phyloP scores from a whole-genome alignment of 164 flowering plant genomes.

The Sextonia rubra region DNA sequence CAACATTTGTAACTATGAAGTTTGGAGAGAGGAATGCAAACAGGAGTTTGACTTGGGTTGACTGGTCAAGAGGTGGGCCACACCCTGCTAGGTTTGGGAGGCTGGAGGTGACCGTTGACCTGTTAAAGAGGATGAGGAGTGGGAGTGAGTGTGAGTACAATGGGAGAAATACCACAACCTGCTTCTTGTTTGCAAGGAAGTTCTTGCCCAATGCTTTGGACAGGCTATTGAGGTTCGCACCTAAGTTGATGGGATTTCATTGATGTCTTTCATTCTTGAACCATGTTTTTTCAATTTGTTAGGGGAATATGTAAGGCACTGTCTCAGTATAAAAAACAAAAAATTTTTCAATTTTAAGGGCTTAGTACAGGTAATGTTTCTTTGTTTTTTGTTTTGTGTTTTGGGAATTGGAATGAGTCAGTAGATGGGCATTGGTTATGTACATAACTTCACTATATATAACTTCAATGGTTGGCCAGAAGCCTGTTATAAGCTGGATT shows the following conservation, averaged over 20 bases:
- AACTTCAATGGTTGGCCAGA: no score
- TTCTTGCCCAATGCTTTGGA: constrained; percentile 43
- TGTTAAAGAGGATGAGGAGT: constrained; percentile 45
- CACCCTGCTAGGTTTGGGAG: constrained; percentile 46
- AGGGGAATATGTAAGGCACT: background rate
- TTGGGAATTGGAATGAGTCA: no score
- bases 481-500: no score
- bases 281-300: background rate
- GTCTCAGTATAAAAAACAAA: no score
- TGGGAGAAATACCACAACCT: constrained; percentile 35
- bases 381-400: no score
- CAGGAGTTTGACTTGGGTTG: constrained; percentile 61
- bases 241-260: constrained; percentile 42
- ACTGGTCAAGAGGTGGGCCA: constrained; percentile 66
- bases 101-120: constrained; percentile 37
- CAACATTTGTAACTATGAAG: constrained; percentile 48
- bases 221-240: constrained; percentile 51
- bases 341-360: no score
- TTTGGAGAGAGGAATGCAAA: constrained; percentile 35
- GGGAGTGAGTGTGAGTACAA: constrained; percentile 36
- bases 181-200: constrained; percentile 79
- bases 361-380: no score
- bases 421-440: no score
- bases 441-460: no score
- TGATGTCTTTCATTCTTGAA: constrained; percentile 4